phyloP scores from a whole-genome alignment of 495 filamentous ascomycete genomes.

The Penicillium angulare region DNA sequence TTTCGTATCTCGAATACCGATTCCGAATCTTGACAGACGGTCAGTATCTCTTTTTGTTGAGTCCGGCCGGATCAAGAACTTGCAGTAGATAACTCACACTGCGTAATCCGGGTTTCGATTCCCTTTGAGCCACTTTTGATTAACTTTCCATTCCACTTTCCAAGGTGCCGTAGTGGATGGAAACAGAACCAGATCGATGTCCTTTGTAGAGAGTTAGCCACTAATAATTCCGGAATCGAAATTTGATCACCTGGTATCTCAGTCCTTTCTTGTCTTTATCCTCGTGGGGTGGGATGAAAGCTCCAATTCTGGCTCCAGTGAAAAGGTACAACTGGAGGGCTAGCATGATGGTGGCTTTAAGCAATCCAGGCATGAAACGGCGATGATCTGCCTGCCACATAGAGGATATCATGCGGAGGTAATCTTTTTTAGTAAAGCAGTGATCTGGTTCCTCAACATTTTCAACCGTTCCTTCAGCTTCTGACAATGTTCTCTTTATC shows the following conservation, averaged over 20 bases:
- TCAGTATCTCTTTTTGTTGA: too few relatives aligned
- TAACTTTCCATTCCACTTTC: not conserved
- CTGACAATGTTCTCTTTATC: slow-evolving; percentile 18
- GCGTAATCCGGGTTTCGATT: not conserved
- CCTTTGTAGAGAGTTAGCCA: not conserved
- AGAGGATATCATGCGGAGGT: slow-evolving; percentile 12
- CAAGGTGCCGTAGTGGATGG: not conserved
- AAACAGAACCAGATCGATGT: not conserved
- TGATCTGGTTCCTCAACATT: slow-evolving; percentile 16
- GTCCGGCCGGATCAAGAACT: too few relatives aligned
- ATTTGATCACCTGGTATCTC: slow-evolving; percentile 9
- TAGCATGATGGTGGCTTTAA: slow-evolving; percentile 20
- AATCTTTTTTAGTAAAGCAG: slow-evolving; percentile 22
- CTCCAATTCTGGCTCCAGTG: slow-evolving; percentile 21
- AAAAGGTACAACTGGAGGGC: slow-evolving; percentile 25
- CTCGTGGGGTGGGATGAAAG: slow-evolving; percentile 15
- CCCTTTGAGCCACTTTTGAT: not conserved
- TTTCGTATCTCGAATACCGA: slow-evolving; percentile 19
- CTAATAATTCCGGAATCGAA: not conserved
- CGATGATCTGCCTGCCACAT: slow-evolving; percentile 17
- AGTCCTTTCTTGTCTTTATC: slow-evolving; percentile 14
- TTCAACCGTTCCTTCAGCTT: slow-evolving; percentile 7
- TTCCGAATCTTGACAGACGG: slow-evolving; percentile 24
- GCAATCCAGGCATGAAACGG: slow-evolving; percentile 14
- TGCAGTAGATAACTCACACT: too few relatives aligned